Conservation (phyloP, 1,139 yeast species). For the Magnusiomyces suaveolens region DNA sequence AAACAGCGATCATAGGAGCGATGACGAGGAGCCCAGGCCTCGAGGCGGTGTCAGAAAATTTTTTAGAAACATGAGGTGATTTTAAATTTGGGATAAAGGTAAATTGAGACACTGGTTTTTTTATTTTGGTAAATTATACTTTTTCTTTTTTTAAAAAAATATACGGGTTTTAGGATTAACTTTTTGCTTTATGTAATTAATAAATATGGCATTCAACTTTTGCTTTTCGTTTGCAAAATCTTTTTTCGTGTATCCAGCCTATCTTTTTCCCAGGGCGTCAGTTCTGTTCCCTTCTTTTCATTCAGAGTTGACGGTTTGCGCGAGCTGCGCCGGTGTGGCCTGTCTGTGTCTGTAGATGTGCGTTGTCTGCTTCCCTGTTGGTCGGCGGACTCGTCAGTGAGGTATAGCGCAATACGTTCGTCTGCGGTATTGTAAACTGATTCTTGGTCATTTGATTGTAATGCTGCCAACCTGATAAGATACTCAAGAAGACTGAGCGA, state of each 20-base stretch:
- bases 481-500: constrained; percentile 59
- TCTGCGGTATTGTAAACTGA: constrained; percentile 51
- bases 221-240: not conserved
- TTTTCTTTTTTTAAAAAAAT: too few relatives aligned
- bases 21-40: too few relatives aligned
- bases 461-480: constrained; percentile 48
- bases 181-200: too few relatives aligned
- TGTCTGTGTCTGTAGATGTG: not conserved
- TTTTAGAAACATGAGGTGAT: too few relatives aligned
- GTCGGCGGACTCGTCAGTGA: constrained; percentile 46
- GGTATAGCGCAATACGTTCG: constrained; percentile 54
- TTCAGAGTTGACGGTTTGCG: not conserved
- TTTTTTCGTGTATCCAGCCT: constrained; percentile 5
- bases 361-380: not conserved
- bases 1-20: too few relatives aligned
- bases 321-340: not conserved
- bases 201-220: too few relatives aligned
- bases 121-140: too few relatives aligned
- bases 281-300: not conserved
- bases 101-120: too few relatives aligned
- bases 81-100: too few relatives aligned
- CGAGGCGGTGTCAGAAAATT: too few relatives aligned
- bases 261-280: constrained; percentile 11
- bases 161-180: too few relatives aligned
- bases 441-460: constrained; percentile 54